Evolutionary conservation across 495 filamentous ascomycete genomes (phyloP), one percentile per base, ranked within the genome.

Genomic region (Pyronema domesticum): DNA sequence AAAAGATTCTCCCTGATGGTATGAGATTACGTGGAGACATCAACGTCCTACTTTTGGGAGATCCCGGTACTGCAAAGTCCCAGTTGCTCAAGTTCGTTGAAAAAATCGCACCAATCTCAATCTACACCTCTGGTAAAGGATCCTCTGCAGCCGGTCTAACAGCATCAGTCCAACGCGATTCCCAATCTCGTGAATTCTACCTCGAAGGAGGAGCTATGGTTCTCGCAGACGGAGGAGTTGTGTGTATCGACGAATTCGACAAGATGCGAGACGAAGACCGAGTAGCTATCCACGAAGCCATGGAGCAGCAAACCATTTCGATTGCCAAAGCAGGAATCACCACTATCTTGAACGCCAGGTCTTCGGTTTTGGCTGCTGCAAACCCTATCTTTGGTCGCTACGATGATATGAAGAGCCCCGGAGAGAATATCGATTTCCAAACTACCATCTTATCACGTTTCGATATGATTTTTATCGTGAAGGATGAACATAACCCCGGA

Each of bases 221-320:
- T 36, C 78, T 99, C 23, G 93, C 93, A 1, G 93, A 99, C 61
- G 89, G 89, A 10, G 93, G 93, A 63, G 93, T 96, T 7, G 93
- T 96, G 17, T 99, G 93, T 71, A 99, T 99, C 68, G 93, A 99
- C 66, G 93, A 99, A 69, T 99, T 99, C 67, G 93, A 99, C 72
- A 99, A 99, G 73, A 99, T 99, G 93, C 78, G 93, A 55, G 93
- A 99, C 68, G 93, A 99, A 68, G 93, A 99, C 60, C 79, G 93
- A 58, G 93, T 99, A 17, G 93, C 93, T 7, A 99, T 99, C 68
- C 93, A 99, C 74, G 93, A 99, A 76, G 93, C 93, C 55, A 99
- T 99, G 93, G 93, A 99, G 65, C 93, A 99, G 69, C 93, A 99
- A 69, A 99, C 93, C 6, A 99, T 99, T 55, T 99, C 93, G 8